phyloP scores from a whole-genome alignment of 345 rosid species.

The Cardamine chenopodiifolia region DNA sequence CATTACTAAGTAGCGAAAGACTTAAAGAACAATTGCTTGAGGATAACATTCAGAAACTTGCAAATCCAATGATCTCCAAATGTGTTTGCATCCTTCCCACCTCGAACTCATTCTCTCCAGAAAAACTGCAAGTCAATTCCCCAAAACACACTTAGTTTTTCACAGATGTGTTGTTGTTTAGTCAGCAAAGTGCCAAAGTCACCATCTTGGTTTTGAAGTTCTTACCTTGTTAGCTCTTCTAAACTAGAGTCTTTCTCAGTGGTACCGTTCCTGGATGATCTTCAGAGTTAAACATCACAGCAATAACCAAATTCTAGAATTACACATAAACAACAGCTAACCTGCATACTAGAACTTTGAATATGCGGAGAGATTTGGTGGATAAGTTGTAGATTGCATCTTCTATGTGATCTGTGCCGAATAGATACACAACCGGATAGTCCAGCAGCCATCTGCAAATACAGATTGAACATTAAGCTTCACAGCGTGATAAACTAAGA shows the following conservation, averaged over 20 bases:
- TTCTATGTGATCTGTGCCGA: constrained; percentile 73
- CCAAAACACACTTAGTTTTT: constrained; percentile 9
- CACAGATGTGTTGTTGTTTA: neutral
- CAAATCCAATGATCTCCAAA: constrained; percentile 66
- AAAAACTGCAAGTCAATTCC: constrained; percentile 53
- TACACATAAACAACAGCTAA: constrained; percentile 25
- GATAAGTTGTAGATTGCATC: constrained; percentile 85
- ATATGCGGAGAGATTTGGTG: constrained; percentile 77
- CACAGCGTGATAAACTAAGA: neutral
- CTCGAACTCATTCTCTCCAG: constrained; percentile 53
- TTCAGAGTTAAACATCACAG: constrained; percentile 25
- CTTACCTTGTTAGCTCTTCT: constrained; percentile 84
- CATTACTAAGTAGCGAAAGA: neutral
- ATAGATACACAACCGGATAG: constrained; percentile 88
- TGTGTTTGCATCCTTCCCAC: constrained; percentile 66
- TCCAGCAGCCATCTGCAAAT: constrained; percentile 86
- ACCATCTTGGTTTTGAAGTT: neutral
- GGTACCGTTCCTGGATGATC: constrained; percentile 49
- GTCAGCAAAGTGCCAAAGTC: neutral
- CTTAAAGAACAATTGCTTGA: constrained; percentile 77
- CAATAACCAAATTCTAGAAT: constrained; percentile 4
- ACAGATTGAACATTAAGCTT: constrained; percentile 31
- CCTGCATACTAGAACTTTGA: constrained; percentile 68
- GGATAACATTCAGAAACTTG: constrained; percentile 84
- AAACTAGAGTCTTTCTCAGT: constrained; percentile 41